phyloP scores from a whole-genome alignment of 495 filamentous ascomycete genomes.

The Penicillium samsonianum region DNA sequence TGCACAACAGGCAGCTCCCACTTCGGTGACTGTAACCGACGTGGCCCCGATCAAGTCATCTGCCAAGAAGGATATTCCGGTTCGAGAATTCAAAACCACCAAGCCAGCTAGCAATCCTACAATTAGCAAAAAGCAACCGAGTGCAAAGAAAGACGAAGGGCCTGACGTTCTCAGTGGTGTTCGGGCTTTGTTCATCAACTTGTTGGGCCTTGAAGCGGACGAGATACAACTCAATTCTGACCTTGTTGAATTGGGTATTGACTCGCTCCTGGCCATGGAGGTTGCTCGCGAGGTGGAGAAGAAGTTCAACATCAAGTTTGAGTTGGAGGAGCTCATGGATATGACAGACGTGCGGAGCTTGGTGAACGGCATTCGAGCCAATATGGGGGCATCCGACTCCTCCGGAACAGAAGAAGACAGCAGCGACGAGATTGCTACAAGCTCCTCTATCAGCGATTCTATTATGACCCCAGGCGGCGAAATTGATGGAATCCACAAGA shows the following conservation, averaged over 20 bases:
- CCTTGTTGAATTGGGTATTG: conserved; percentile 54
- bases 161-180: neutral
- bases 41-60: neutral
- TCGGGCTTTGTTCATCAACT: conserved; percentile 5
- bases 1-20: neutral
- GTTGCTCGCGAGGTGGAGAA: conserved; percentile 51
- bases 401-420: neutral
- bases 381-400: neutral
- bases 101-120: neutral
- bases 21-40: neutral
- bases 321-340: conserved; percentile 38
- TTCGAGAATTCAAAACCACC: neutral
- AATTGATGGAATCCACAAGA: too few relatives aligned
- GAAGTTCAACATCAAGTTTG: conserved; percentile 42
- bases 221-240: conserved; percentile 42
- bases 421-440: neutral
- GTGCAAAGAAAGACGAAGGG: neutral
- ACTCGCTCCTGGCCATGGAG: conserved; percentile 59
- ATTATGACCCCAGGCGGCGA: neutral
- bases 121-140: neutral
- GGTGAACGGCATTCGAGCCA: neutral
- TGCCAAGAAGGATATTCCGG: too few relatives aligned
- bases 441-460: neutral
- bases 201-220: conserved; percentile 45
- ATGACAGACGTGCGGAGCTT: conserved; percentile 16